Conservation (phyloP, 495 filamentous ascomycete genomes). For the Zalerion maritima region DNA sequence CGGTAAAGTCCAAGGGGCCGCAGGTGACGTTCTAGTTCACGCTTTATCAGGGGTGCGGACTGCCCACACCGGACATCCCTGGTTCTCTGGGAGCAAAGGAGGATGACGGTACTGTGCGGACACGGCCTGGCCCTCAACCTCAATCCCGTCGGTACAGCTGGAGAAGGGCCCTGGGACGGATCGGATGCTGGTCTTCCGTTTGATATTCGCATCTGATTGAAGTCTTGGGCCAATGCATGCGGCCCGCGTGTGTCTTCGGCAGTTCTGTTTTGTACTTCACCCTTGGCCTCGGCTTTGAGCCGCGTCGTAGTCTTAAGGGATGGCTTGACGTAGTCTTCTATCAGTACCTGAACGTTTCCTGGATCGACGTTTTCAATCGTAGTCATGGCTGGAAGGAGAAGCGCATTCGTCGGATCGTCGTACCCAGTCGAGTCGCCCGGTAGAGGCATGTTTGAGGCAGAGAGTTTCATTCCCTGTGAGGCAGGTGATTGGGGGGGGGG, state of each 20-base stretch:
- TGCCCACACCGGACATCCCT: conserved; percentile 92
- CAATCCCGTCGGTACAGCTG: conserved; percentile 2
- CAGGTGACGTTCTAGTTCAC: conserved; percentile 82
- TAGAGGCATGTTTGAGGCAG: conserved; percentile 82
- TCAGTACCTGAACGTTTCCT: conserved; percentile 52
- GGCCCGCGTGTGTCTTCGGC: neutral
- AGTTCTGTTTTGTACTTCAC: conserved; percentile 6
- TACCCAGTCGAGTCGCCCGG: conserved; percentile 43
- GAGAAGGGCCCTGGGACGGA: neutral
- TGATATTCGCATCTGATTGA: neutral
- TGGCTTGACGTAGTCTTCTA: conserved; percentile 54
- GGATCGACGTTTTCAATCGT: conserved; percentile 79
- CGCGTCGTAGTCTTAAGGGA: conserved; percentile 64
- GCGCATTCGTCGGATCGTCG: conserved; percentile 57
- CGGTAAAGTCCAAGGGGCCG: conserved; percentile 71
- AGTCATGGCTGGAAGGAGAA: conserved; percentile 79
- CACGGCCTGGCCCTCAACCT: conserved; percentile 50
- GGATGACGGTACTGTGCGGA: conserved; percentile 72
- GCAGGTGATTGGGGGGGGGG: neutral
- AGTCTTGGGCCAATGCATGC: too few species aligned
- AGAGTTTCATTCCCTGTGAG: conserved; percentile 70
- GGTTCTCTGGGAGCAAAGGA: conserved; percentile 85
- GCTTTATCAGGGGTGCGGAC: conserved; percentile 69
- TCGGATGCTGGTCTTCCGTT: too few species aligned
- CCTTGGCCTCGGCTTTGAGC: conserved; percentile 27